Evolutionary conservation across 2,329 filamentous ascomycete species (phyloP), one percentile per base, ranked within the genome.

Genomic region (Alternaria ventricosa): DNA sequence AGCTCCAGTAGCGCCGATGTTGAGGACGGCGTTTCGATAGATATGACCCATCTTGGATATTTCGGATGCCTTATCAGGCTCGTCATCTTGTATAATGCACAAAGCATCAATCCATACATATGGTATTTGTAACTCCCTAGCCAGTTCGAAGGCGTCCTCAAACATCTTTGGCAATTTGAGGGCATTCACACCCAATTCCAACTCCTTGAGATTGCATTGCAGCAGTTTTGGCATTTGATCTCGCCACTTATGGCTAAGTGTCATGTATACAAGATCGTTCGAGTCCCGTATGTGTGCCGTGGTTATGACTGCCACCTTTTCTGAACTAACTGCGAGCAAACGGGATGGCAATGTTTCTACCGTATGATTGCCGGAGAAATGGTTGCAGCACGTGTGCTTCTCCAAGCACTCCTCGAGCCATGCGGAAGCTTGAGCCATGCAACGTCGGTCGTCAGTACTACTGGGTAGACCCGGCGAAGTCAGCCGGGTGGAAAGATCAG

Each of bases 261-360:
- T 36, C 13, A 36, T n/a, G 5, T 36, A 36, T 3, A 36, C 13
- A 1, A 13, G 33, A 13, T 0, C 33, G 0, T 36, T 9, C 15
- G 4, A 4, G 6, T 8, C 3, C 13, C 0, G 7, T 4, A 2
- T 15, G 12, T 15, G 12, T 36, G 30, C 30, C 30, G 30, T 4
- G 4, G 30, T 1, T 1, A 36, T 13, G 7, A n/a, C 3, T 13
- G 9, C n/a, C 33, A 36, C 33, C n/a, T 1, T n/a, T n/a, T 1
- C 13, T 13, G 33, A 0, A 36, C 33, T 36, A 1, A n/a, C 7
- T 13, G 33, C 33, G 2, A 36, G 33, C 33, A 36, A 36, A 7
- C 33, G 33, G 0, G 33, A 36, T n/a, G 33, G 33, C 3, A 36
- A 0, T 1, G 15, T n/a, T 36, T 9, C 15, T 5, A 6, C 33